Percentiles rank a stretch among this genome's conserved stretches.
These are phyloP conservation scores for Oryza punctata DNA, from an alignment of 176 grass and related monocot genomes.

Conservation along the genomic window DNA sequence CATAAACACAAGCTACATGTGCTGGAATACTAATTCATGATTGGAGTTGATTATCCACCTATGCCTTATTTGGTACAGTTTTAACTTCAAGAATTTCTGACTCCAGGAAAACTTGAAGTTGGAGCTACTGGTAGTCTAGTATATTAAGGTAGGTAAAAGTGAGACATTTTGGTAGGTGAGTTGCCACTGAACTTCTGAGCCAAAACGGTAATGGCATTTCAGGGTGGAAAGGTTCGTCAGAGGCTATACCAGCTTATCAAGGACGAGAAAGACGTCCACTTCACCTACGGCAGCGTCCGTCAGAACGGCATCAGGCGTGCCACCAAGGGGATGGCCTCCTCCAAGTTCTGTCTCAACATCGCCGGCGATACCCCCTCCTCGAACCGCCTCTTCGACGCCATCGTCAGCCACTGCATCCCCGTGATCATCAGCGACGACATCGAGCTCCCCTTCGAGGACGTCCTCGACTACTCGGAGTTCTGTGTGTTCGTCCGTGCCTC, in stretches of 20 bases:
- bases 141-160: background rate
- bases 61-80: background rate
- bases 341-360: constrained; percentile 86
- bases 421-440: constrained; percentile 83
- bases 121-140: background rate
- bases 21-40: background rate
- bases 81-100: background rate
- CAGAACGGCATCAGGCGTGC: constrained; percentile 72
- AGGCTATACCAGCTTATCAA: constrained; percentile 69
- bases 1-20: too few species aligned
- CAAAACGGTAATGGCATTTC: background rate
- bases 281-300: constrained; percentile 76
- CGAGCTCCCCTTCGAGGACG: constrained; percentile 85
- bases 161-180: background rate
- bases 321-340: constrained; percentile 63
- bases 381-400: constrained; percentile 89
- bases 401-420: constrained; percentile 77
- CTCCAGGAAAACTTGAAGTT: background rate
- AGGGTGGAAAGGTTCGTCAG: constrained; percentile 81
- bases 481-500: constrained; percentile 75
- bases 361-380: constrained; percentile 86
- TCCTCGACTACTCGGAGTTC: constrained; percentile 85
- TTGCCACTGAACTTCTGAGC: background rate
- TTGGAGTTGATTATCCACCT: background rate
- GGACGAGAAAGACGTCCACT: constrained; percentile 67